Percentiles rank a stretch among this genome's conserved stretches.
Conservation (phyloP, 2,329 filamentous ascomycete species). For the Dactylonectria macrodidyma region DNA sequence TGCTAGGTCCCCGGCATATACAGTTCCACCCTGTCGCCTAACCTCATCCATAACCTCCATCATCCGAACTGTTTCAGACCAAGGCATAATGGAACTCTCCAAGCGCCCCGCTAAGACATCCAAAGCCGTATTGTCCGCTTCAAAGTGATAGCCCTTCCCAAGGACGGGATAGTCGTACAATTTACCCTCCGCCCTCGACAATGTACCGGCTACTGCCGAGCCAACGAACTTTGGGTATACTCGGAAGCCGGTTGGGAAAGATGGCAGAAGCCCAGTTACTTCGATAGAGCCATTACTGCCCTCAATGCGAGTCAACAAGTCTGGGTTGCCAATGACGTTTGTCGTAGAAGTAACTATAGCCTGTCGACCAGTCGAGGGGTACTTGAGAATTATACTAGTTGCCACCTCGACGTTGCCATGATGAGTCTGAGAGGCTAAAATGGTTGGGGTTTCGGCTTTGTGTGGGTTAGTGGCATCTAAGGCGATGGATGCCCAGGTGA, state of each 20-base stretch:
- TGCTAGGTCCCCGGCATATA: neutral
- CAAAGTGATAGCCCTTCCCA: conserved; percentile 4
- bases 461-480: conserved; percentile 51
- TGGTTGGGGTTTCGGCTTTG: conserved; percentile 50
- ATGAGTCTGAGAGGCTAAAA: conserved; percentile 55
- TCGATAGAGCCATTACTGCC: conserved; percentile 56
- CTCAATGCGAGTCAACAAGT: conserved; percentile 57
- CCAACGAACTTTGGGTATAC: conserved; percentile 46
- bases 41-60: conserved; percentile 14
- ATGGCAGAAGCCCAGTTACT: conserved; percentile 53
- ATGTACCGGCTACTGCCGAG: neutral
- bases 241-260: conserved; percentile 54
- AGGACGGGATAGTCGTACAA: neutral
- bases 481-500: conserved; percentile 57
- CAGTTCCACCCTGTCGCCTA: neutral
- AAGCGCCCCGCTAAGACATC: neutral
- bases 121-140: conserved; percentile 7
- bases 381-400: conserved; percentile 57
- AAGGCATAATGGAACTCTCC: conserved; percentile 13
- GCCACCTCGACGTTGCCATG: conserved; percentile 52
- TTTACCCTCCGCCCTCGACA: neutral
- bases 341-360: conserved; percentile 59
- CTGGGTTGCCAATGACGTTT: conserved; percentile 37
- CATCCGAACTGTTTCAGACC: neutral
- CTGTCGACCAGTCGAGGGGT: conserved; percentile 54